Base-by-base conservation (phyloP, 2,329 filamentous ascomycete species). In the Orbilia brochopaga region DNA sequence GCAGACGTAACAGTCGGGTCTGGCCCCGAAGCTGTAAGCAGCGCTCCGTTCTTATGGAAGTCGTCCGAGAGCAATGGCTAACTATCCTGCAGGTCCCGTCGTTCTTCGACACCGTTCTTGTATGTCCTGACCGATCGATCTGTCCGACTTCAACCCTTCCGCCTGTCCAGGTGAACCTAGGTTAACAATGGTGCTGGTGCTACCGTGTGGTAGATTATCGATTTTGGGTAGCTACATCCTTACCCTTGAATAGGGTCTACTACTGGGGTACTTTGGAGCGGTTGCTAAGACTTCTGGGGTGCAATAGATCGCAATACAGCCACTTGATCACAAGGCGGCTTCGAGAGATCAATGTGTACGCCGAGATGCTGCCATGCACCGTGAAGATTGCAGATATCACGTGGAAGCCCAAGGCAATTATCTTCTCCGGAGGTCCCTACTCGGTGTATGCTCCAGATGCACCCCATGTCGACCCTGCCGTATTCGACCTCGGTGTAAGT, bases 331-430 rank as follows among this genome's bases (percentile, higher is more conserved):
- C 87, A 8, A 84, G 90, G 61, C 86, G 90, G 35, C 84, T 95
- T 27, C 85, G 91, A 76, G 86, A 89, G 76, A 85, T 95, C 80
- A 89, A 88, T 81, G 85, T 95, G 79, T 96, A 90, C 83, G 87
- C 87, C 73, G 92, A 96, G 82, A 89, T 96, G 88, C 86, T 95
- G 48, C 90, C 90, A 21, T 96, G 92, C 81, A 95, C 89, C 51
- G 87, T 89, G 77, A 93, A 93, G 82, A 80, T 95, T 21, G 82
- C 85, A 5, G 90, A 94, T 63, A 84, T 96, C 35, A 79, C 83
- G 52, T 96, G 85, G 83, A 91, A 87, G 78, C 93, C 93, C 19
- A 90, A 89, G 78, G 93, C 92, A 75, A 87, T 97, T 74, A 89
- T 96, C 64, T 82, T 92, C 8, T 89, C 86, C 7, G 89, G 89